Evolutionary conservation across 768 basidiomycete species (phyloP).

Genomic region (Solioccasus polychromus): DNA sequence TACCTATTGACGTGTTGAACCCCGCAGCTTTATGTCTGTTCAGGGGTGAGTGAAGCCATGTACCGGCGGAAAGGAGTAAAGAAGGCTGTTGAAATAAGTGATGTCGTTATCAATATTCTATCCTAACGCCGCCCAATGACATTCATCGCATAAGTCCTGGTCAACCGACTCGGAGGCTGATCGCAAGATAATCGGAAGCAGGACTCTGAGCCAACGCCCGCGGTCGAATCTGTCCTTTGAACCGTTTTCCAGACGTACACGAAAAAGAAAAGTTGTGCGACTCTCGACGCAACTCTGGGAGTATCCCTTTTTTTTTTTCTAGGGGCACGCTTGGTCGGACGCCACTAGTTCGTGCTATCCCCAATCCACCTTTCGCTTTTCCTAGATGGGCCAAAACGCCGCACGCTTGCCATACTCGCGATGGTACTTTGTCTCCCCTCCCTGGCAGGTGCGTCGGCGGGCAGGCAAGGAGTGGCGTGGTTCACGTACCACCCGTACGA

Average conservation of each 20-base stretch:
- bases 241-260: no score
- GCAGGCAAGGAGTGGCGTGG: neutral
- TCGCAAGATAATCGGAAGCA: slow-evolving; percentile 78
- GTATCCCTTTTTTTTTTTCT: no score
- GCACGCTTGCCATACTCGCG: slow-evolving; percentile 1
- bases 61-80: slow-evolving; percentile 5
- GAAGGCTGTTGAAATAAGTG: slow-evolving; percentile 65
- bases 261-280: no score
- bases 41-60: neutral
- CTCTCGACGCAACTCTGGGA: no score
- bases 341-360: slow-evolving; percentile 1
- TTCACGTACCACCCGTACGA: slow-evolving; percentile 12
- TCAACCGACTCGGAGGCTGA: slow-evolving; percentile 85
- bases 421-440: neutral
- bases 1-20: slow-evolving; percentile 15
- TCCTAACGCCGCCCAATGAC: slow-evolving; percentile 78
- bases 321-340: no score
- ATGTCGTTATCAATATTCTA: slow-evolving; percentile 94
- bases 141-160: slow-evolving; percentile 93
- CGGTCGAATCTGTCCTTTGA: no score
- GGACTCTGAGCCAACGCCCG: no score
- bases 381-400: no score
- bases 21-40: neutral
- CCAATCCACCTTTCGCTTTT: neutral
- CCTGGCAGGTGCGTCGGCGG: neutral